Evolutionary conservation across 148 eudicot genomes (phyloP).

Genomic region (Agrostemma githago): DNA sequence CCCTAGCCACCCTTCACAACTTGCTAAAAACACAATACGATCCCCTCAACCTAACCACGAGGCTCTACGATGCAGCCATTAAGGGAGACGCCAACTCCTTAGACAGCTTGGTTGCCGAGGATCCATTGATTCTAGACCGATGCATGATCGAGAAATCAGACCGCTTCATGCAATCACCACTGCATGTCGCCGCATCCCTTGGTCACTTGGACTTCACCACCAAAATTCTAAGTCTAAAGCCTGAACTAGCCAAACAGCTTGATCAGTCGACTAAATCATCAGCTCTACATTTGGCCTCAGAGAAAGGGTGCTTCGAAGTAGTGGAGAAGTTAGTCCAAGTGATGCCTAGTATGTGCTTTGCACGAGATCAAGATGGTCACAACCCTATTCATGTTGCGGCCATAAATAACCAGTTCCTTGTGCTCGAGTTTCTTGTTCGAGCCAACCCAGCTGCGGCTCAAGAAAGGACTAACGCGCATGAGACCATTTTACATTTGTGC

Average conservation of each 20-base stretch:
- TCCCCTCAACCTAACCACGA: not conserved
- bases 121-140: constrained; percentile 31
- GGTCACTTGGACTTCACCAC: constrained; percentile 26
- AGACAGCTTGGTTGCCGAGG: constrained; percentile 15
- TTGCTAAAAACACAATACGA: not conserved
- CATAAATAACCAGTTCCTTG: not conserved
- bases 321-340: constrained; percentile 11
- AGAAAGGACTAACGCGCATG: not conserved
- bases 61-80: constrained; percentile 24
- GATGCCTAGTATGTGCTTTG: constrained; percentile 15
- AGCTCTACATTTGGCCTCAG: constrained; percentile 41
- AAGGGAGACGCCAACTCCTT: constrained; percentile 18
- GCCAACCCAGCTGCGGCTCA: constrained; percentile 11
- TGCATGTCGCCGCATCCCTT: constrained; percentile 28
- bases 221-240: constrained; percentile 24
- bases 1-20: not conserved
- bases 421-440: constrained; percentile 13
- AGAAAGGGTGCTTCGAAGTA: constrained; percentile 22
- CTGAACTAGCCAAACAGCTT: constrained; percentile 25
- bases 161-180: constrained; percentile 11
- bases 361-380: constrained; percentile 20
- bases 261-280: constrained; percentile 22
- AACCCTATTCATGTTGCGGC: constrained; percentile 34
- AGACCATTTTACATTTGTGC: constrained; percentile 27
- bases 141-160: not conserved